Base-by-base conservation (phyloP, 129 eudicot species). In the Artemisia tridentata region DNA sequence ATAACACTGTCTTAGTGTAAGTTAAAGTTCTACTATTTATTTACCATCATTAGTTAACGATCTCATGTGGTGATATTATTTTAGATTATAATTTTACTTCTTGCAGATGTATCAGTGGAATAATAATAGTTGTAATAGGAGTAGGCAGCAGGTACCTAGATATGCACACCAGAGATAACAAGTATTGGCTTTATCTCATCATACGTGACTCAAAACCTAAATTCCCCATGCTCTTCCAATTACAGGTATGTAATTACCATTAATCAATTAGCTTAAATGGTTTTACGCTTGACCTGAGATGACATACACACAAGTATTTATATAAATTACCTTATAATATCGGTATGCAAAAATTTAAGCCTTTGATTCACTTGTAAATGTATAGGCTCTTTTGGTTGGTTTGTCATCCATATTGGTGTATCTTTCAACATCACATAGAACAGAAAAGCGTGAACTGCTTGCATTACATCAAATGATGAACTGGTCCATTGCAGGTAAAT, bases 1-100 rank as follows among this genome's bases (percentile, higher is more conserved):
- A 95, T 65, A 88, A 95, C 78, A 95, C 97, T n/a, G 60, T 72
- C 29, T 76, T 95, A 23, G 99, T 95, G 99, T 95, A 90, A 90
- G 98, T 83, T 47, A 3, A 27, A 58, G 15, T 16, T 47, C 21
- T 27, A 12, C 53, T 70, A 34, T 16, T 1, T 51, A 41, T 61
- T 60, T 72, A 57, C 25, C 49, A 58, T 46, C 45, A 47, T 80
- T 8, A 59, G 13, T 41, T 73, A 49, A 72, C 7, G 11, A 64
- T 56, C 15, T 15, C 9, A 43, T 16, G 51, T 52, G 60, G 45
- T 41, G 69, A 27, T 21, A 38, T 38, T 18, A 21, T 54, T 50
- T 31, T 38, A 31, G 14, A 14, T 29, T 20, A 13, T 19, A 38
- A 13, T 46, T 18, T 64, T 65, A 19, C 27, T 68, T 53, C 18